phyloP scores from a whole-genome alignment of 1,284 basidiomycete species.

The Wolfiporia cocos region DNA sequence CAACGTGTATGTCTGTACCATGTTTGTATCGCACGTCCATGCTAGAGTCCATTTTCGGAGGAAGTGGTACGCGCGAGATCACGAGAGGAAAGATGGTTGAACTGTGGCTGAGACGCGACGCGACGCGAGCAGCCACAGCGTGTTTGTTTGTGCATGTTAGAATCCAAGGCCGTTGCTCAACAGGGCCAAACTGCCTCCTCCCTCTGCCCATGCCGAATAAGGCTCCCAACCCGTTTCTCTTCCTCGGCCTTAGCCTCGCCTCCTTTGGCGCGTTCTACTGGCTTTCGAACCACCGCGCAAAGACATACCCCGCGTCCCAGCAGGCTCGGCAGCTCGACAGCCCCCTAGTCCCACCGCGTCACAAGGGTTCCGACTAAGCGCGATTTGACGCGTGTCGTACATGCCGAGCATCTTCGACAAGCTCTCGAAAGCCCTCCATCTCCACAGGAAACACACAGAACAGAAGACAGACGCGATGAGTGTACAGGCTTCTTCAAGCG shows the following conservation, averaged over 20 bases:
- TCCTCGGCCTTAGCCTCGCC: constrained; percentile 47
- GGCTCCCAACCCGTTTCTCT: constrained; percentile 57
- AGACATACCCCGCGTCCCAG: constrained; percentile 51
- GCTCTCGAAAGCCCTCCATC: constrained; percentile 40
- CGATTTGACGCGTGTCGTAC: not conserved
- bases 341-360: constrained; percentile 59
- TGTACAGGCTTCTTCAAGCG: not conserved
- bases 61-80: constrained; percentile 7
- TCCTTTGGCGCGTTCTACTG: constrained; percentile 54
- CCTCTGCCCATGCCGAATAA: constrained; percentile 21
- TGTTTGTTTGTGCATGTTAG: constrained; percentile 16
- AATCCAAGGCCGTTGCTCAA: constrained; percentile 12
- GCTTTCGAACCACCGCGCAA: constrained; percentile 50
- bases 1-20: constrained; percentile 49
- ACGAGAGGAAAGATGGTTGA: constrained; percentile 3
- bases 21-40: constrained; percentile 60
- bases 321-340: constrained; percentile 59
- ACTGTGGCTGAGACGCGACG: constrained; percentile 1
- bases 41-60: constrained; percentile 1
- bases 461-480: not conserved
- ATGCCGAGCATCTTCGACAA: constrained; percentile 46
- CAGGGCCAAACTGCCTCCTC: constrained; percentile 11
- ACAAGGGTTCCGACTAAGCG: constrained; percentile 26
- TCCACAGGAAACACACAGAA: constrained; percentile 18
- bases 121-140: not conserved